phyloP scores from a whole-genome alignment of 352 stramenopile species.

The Phytophthora boehmeriae region DNA sequence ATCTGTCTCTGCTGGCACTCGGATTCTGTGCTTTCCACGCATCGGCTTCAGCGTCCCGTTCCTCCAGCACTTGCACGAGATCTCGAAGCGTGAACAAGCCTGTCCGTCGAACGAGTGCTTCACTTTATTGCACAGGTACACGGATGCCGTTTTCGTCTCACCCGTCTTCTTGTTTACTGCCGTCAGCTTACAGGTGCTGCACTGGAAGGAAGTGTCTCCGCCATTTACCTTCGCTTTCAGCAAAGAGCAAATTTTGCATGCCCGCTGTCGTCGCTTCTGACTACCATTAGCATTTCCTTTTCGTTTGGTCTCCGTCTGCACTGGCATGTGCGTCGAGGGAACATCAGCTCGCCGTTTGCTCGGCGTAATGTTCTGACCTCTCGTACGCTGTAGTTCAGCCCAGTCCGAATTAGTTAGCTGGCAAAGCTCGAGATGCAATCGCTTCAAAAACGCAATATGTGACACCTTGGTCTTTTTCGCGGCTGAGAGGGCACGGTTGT shows the following conservation, averaged over 20 bases:
- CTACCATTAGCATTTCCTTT: not conserved
- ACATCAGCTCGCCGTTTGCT: not conserved
- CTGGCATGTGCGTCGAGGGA: not conserved
- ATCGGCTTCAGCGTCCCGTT: not conserved
- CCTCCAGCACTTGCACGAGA: constrained; percentile 10
- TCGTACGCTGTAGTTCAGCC: not conserved
- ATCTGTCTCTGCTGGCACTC: not conserved
- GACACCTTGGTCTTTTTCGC: not conserved
- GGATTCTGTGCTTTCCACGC: constrained; percentile 2
- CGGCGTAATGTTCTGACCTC: not conserved
- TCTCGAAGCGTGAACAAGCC: constrained; percentile 2
- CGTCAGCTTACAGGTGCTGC: constrained; percentile 9
- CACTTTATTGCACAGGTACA: constrained; percentile 20
- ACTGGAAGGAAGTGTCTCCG: too few species aligned
- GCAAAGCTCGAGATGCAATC: not conserved
- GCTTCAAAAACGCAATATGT: not conserved
- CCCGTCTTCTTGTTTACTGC: not conserved
- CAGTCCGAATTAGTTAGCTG: not conserved
- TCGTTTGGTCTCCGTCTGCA: not conserved
- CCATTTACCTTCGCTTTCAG: not conserved
- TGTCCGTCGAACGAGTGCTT: constrained; percentile 2
- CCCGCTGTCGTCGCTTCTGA: not conserved
- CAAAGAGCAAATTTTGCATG: not conserved
- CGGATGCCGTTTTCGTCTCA: not conserved
- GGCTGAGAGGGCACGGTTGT: not conserved